A percentile compares a stretch with the other conserved stretches of the same genome.
These are phyloP conservation scores for Dipteronia dyeriana DNA, from an alignment of 345 rosid genomes.

Conservation along the genomic window DNA sequence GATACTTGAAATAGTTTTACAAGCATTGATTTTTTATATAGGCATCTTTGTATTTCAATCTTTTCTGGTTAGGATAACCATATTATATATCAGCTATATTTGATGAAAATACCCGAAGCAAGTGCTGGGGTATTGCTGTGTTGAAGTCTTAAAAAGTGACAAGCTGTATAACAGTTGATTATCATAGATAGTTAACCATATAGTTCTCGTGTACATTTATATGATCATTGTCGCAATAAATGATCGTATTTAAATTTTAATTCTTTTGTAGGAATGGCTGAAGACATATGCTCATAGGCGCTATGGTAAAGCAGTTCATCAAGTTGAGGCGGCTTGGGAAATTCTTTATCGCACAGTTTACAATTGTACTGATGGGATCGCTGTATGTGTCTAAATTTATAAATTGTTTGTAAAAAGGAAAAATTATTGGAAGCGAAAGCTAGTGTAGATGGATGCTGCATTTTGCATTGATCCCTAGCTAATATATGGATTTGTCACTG, in stretches of 20 bases:
- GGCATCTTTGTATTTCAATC: not conserved
- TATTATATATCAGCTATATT: no score
- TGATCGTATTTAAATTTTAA: conserved; percentile 8
- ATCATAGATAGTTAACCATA: no score
- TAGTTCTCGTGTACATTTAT: no score
- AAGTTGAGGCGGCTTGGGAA: conserved; percentile 74
- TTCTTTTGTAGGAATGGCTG: conserved; percentile 70
- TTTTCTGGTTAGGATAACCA: no score
- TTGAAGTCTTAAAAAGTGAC: no score
- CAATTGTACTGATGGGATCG: conserved; percentile 78
- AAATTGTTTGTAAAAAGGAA: conserved; percentile 1
- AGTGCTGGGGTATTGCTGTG: no score
- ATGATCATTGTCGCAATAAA: not conserved
- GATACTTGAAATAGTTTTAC: conserved; percentile 8
- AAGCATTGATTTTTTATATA: not conserved
- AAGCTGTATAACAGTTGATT: no score
- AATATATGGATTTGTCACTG: conserved; percentile 15
- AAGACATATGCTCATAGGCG: conserved; percentile 74
- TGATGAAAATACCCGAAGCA: no score
- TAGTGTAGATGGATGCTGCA: not conserved
- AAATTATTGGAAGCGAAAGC: not conserved
- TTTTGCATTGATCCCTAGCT: not conserved
- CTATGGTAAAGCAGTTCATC: conserved; percentile 69
- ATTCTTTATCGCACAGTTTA: conserved; percentile 79
- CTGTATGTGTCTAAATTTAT: conserved; percentile 52